These are phyloP conservation scores for Sclerotinia spermophila DNA, from an alignment of 2,329 filamentous ascomycete genomes.

Conservation along the genomic window DNA sequence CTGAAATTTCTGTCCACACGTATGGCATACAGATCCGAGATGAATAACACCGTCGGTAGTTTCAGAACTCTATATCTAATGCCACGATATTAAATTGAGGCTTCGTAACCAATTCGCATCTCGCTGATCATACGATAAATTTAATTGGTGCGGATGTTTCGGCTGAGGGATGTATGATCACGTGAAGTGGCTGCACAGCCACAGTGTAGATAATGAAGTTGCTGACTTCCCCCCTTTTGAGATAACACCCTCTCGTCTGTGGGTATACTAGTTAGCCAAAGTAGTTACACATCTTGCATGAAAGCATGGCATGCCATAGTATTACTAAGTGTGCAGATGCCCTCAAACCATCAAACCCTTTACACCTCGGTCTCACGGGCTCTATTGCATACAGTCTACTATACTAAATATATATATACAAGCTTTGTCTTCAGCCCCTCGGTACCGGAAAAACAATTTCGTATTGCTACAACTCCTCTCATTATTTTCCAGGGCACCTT, in stretches of 20 bases:
- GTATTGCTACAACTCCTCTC: too few relatives aligned
- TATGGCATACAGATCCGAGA: not conserved
- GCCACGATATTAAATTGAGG: constrained; percentile 16
- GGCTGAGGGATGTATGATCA: not conserved
- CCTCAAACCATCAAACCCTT: not conserved
- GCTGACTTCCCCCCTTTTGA: not conserved
- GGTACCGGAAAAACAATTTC: too few relatives aligned
- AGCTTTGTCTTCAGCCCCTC: too few relatives aligned
- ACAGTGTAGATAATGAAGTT: not conserved
- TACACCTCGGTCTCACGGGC: not conserved
- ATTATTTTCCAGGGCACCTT: too few relatives aligned
- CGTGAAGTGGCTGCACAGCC: not conserved
- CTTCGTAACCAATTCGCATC: constrained; percentile 16
- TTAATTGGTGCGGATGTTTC: constrained; percentile 8
- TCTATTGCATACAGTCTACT: too few relatives aligned
- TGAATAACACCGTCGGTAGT: not conserved
- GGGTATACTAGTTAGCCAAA: not conserved
- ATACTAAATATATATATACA: too few relatives aligned
- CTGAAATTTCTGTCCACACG: not conserved
- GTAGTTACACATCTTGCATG: not conserved
- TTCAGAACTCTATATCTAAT: not conserved
- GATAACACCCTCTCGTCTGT: not conserved
- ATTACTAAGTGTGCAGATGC: not conserved
- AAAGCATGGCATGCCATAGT: not conserved
- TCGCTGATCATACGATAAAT: constrained; percentile 7